Evolutionary conservation across 163 green algal species (phyloP).

Genomic region (Coccomyxa subellipsoidea): DNA sequence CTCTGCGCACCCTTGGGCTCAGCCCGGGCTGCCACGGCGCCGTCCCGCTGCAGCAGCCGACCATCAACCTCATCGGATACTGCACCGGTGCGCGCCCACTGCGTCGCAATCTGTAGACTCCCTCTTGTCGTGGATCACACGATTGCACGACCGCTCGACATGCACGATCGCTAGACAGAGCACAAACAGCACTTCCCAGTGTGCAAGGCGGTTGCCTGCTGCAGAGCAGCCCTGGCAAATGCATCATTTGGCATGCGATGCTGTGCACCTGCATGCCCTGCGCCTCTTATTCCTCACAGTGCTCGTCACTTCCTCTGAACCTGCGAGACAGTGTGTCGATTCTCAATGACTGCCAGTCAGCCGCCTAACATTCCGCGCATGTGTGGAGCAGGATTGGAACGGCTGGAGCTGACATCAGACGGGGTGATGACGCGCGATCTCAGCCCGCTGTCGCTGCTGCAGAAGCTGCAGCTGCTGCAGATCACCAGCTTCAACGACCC

Average conservation of each 20-base stretch:
- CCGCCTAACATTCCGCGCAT: too few relatives aligned
- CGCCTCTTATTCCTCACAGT: not conserved
- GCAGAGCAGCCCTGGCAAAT: too few relatives aligned
- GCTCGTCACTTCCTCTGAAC: too few relatives aligned
- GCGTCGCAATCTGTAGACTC: too few relatives aligned
- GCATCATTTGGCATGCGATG: not conserved
- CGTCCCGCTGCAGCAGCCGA: not conserved
- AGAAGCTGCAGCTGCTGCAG: not conserved
- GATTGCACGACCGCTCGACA: too few relatives aligned
- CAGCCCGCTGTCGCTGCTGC: not conserved
- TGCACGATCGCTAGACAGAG: too few relatives aligned
- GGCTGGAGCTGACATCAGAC: not conserved
- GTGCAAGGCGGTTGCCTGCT: too few relatives aligned
- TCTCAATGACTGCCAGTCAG: too few relatives aligned
- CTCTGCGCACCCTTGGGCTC: not conserved
- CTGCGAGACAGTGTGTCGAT: too few relatives aligned
- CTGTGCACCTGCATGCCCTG: not conserved
- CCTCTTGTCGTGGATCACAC: too few relatives aligned
- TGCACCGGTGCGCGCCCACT: not conserved
- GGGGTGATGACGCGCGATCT: not conserved
- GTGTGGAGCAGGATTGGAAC: not conserved
- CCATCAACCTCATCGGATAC: constrained; percentile 3
- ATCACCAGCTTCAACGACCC: constrained; percentile 8
- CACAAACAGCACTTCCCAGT: too few relatives aligned
- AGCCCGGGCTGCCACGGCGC: not conserved